A percentile compares a stretch with the other conserved stretches of the same genome.
These are phyloP conservation scores for Porphyrellus sp. DNA, from an alignment of 1,284 basidiomycete genomes.

Conservation along the genomic window DNA sequence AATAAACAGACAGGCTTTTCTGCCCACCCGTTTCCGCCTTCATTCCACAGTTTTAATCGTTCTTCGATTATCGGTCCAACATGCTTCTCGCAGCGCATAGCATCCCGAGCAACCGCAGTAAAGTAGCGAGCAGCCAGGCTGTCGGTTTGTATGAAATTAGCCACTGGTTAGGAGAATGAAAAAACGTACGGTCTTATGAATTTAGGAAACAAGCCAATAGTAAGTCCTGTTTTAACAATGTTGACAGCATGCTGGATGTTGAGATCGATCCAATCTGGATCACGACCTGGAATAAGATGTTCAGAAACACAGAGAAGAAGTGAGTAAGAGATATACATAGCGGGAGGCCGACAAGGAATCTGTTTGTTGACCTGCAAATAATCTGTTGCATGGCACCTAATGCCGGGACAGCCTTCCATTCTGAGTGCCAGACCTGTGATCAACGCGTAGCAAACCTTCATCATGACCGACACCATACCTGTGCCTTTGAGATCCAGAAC, in stretches of 20 bases:
- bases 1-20: not conserved
- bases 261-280: conserved; percentile 34
- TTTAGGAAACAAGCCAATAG: not conserved
- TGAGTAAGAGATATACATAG: conserved; percentile 31
- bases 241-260: conserved; percentile 21
- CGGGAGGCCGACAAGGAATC: conserved; percentile 41
- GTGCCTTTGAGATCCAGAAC: not conserved
- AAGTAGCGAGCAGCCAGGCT: not conserved
- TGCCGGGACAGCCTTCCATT: conserved; percentile 24
- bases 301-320: not conserved
- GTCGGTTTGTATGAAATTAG: not conserved
- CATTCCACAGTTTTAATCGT: conserved; percentile 30
- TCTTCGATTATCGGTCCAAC: conserved; percentile 40
- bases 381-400: conserved; percentile 21
- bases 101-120: not conserved
- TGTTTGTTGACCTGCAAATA: conserved; percentile 34
- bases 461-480: not conserved
- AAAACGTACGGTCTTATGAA: not conserved
- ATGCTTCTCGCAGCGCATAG: conserved; percentile 21
- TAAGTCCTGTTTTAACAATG: not conserved
- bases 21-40: conserved; percentile 24
- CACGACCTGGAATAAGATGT: not conserved
- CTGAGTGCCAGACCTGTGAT: conserved; percentile 19
- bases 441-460: no score
- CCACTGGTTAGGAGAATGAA: no score